Conservation (phyloP, 495 filamentous ascomycete species). For the Lophiotrema nucula region DNA sequence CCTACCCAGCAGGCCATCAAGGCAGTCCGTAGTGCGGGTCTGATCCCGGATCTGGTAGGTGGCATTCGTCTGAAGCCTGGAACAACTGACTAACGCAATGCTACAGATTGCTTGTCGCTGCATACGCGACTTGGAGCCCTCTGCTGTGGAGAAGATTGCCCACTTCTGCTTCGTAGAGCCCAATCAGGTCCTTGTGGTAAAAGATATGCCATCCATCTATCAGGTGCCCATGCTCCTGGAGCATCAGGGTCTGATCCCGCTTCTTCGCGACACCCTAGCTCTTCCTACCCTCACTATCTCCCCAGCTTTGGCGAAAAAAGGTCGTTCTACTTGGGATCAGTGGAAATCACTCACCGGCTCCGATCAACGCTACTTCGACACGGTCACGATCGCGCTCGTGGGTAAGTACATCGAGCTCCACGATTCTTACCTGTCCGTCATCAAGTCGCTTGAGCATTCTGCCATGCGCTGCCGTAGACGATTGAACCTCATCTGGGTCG, state of each 20-base stretch:
- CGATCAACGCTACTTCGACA: slow-evolving; percentile 60
- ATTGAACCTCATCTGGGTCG: slow-evolving; percentile 78
- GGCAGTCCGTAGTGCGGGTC: slow-evolving; percentile 72
- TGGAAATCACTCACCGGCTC: slow-evolving; percentile 69
- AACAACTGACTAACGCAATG: slow-evolving; percentile 18
- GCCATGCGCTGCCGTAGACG: slow-evolving; percentile 83
- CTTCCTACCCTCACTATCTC: slow-evolving; percentile 54
- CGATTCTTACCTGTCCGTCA: slow-evolving; percentile 79
- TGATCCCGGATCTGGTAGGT: slow-evolving; percentile 77
- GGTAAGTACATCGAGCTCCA: slow-evolving; percentile 85
- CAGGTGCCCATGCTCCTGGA: slow-evolving; percentile 89
- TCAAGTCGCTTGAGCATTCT: slow-evolving; percentile 84
- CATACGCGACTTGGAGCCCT: slow-evolving; percentile 63
- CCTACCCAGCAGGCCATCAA: slow-evolving; percentile 89
- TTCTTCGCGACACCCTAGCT: slow-evolving; percentile 58
- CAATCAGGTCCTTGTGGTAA: slow-evolving; percentile 80
- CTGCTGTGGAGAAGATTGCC: slow-evolving; percentile 85
- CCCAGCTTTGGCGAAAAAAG: slow-evolving; percentile 53
- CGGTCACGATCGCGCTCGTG: slow-evolving; percentile 80
- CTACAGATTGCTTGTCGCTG: slow-evolving; percentile 86
- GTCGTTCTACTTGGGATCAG: slow-evolving; percentile 64
- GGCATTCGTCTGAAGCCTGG: not conserved
- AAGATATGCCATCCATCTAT: slow-evolving; percentile 82
- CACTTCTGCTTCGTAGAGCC: slow-evolving; percentile 77
- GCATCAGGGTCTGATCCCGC: slow-evolving; percentile 67